Percentiles rank a stretch among this genome's conserved stretches.
phyloP scores from a whole-genome alignment of 2,329 filamentous ascomycete genomes.

The Fusarium solani-melongenae region DNA sequence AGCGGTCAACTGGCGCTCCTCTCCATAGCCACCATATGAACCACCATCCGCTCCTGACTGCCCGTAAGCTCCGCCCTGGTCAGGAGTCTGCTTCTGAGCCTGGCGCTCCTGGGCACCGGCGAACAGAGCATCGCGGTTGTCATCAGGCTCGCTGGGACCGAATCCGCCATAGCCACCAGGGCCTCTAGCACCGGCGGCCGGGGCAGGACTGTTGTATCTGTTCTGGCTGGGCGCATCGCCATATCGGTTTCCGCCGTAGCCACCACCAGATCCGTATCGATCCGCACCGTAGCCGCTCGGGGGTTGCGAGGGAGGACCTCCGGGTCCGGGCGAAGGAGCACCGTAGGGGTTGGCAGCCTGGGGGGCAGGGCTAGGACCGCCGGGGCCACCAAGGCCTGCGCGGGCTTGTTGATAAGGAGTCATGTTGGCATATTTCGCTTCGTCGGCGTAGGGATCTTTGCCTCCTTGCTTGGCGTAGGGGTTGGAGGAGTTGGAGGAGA shows the following conservation, averaged over 20 bases:
- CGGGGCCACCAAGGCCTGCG: constrained; percentile 50
- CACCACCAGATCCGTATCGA: constrained; percentile 59
- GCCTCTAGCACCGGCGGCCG: constrained; percentile 53
- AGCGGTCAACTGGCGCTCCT: constrained; percentile 81
- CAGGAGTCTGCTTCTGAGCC: constrained; percentile 51
- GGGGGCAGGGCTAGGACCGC: constrained; percentile 49
- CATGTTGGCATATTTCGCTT: constrained; percentile 57
- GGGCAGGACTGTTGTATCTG: constrained; percentile 59
- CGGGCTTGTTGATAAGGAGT: constrained; percentile 59
- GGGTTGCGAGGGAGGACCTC: constrained; percentile 37
- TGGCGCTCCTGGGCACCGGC: constrained; percentile 63
- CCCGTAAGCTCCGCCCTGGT: constrained; percentile 36
- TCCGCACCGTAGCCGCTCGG: constrained; percentile 63
- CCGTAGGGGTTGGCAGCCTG: constrained; percentile 33
- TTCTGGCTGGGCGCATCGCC: constrained; percentile 65
- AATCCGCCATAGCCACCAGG: constrained; percentile 72
- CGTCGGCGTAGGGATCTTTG: constrained; percentile 65
- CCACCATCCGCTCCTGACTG: constrained; percentile 41
- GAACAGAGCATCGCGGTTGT: constrained; percentile 73
- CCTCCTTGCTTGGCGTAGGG: constrained; percentile 67
- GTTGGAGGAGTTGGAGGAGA: constrained; percentile 56
- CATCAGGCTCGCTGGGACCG: constrained; percentile 60
- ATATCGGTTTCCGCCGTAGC: constrained; percentile 66
- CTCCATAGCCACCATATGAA: constrained; percentile 67
- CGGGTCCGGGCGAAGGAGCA: constrained; percentile 35